These are phyloP conservation scores for Trichoderma hamatum DNA, from an alignment of 2,329 filamentous ascomycete genomes.

Conservation along the genomic window DNA sequence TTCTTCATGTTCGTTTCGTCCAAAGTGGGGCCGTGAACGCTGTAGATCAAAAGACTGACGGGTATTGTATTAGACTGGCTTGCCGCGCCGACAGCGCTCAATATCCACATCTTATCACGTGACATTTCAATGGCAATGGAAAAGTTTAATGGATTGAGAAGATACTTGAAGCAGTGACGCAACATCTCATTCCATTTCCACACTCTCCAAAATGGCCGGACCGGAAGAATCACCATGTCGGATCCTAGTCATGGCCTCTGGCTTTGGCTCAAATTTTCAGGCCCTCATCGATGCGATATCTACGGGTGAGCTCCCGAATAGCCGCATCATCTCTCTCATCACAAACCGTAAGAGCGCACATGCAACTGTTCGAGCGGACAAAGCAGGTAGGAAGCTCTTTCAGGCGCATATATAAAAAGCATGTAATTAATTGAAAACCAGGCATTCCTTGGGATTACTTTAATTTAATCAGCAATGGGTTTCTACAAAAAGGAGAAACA, in stretches of 20 bases:
- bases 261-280: slow-evolving; percentile 78
- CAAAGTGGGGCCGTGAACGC: too few relatives aligned
- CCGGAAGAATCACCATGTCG: slow-evolving; percentile 44
- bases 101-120: too few relatives aligned
- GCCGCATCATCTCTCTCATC: slow-evolving; percentile 50
- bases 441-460: slow-evolving; percentile 77
- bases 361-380: slow-evolving; percentile 47
- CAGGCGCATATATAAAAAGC: too few relatives aligned
- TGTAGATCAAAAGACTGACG: too few relatives aligned
- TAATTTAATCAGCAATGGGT: slow-evolving; percentile 76
- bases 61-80: too few relatives aligned
- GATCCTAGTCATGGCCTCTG: slow-evolving; percentile 70
- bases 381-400: slow-evolving; percentile 42
- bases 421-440: too few relatives aligned
- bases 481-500: slow-evolving; percentile 59
- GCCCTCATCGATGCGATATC: slow-evolving; percentile 62
- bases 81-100: too few relatives aligned
- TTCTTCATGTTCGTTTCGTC: too few relatives aligned
- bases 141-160: too few relatives aligned
- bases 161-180: too few relatives aligned
- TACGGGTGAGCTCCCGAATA: slow-evolving; percentile 44
- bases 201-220: slow-evolving; percentile 28
- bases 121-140: too few relatives aligned
- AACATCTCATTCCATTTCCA: too few relatives aligned
- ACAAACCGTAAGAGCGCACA: slow-evolving; percentile 54